A percentile compares a stretch with the other conserved stretches of the same genome.
Conservation (phyloP, 768 basidiomycete species). For the Crepidotus variabilis region DNA sequence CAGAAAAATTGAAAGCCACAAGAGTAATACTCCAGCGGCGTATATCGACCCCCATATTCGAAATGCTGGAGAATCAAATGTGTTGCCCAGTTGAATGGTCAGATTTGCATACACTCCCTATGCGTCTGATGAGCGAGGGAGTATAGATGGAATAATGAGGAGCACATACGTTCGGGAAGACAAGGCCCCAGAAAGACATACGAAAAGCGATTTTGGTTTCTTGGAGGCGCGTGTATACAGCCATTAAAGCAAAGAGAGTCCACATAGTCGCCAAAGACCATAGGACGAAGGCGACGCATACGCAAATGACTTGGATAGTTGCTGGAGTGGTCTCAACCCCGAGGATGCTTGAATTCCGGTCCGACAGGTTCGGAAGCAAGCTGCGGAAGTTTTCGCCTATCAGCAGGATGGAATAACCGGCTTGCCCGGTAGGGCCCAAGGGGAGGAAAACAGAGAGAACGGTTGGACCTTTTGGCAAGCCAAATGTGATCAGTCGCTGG, state of each 20-base stretch:
- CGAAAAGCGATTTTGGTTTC: constrained; percentile 45
- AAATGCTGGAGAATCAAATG: constrained; percentile 52
- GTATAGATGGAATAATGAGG: neutral
- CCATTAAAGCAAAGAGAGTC: constrained; percentile 53
- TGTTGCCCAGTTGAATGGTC: constrained; percentile 46
- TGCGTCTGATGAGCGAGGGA: neutral
- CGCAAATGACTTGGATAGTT: constrained; percentile 40
- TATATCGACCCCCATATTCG: constrained; percentile 57
- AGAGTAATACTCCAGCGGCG: constrained; percentile 41
- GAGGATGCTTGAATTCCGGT: constrained; percentile 33
- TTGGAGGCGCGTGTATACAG: constrained; percentile 38
- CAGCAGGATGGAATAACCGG: constrained; percentile 52
- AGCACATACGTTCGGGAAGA: constrained; percentile 59
- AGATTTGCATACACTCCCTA: constrained; percentile 33
- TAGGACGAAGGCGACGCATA: constrained; percentile 46
- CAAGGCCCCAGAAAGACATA: constrained; percentile 61
- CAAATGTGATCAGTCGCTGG: constrained; percentile 52
- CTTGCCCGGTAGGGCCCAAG: constrained; percentile 69
- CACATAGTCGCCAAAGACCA: constrained; percentile 67
- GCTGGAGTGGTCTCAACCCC: constrained; percentile 23
- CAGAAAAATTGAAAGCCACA: constrained; percentile 48
- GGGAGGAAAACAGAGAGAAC: constrained; percentile 69
- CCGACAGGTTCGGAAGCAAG: constrained; percentile 27
- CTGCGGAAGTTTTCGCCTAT: constrained; percentile 47
- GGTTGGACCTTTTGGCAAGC: constrained; percentile 41